A percentile compares a stretch with the other conserved stretches of the same genome.
phyloP scores from a whole-genome alignment of 345 rosid genomes.

The Turritis glabra region DNA sequence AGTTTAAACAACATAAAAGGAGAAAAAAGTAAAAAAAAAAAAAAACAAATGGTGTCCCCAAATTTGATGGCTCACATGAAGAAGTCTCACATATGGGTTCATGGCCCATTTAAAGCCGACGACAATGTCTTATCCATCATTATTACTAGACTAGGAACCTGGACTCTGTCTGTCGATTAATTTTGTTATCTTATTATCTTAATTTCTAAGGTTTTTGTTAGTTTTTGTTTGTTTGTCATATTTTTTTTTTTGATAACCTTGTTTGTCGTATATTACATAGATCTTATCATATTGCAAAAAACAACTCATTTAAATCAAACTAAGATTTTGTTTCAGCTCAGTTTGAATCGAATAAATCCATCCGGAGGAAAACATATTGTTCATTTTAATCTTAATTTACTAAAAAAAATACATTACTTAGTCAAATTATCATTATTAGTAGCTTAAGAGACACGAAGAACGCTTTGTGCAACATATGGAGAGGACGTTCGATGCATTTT shows the following conservation, averaged over 20 bases:
- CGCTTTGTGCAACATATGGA: background rate
- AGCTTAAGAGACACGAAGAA: background rate
- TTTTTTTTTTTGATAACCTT: no score
- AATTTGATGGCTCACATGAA: conserved; percentile 36
- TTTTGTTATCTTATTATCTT: conserved; percentile 21
- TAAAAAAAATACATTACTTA: background rate
- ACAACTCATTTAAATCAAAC: background rate
- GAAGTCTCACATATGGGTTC: conserved; percentile 24
- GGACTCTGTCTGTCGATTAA: conserved; percentile 23
- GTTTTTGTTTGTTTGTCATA: no score
- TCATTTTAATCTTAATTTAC: background rate
- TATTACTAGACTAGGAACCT: conserved; percentile 32
- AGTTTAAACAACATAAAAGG: background rate
- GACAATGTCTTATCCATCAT: conserved; percentile 30
- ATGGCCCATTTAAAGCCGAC: conserved; percentile 38
- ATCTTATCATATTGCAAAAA: background rate
- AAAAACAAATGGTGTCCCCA: conserved; percentile 31
- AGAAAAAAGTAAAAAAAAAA: background rate
- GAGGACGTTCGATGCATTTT: background rate
- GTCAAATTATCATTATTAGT: background rate
- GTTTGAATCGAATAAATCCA: background rate
- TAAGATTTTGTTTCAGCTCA: background rate
- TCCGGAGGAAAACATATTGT: background rate
- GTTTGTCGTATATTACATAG: background rate
- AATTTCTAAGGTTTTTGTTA: background rate